Base-by-base conservation (phyloP, 2,329 filamentous ascomycete species). In the Keithomyces neogunnii region DNA sequence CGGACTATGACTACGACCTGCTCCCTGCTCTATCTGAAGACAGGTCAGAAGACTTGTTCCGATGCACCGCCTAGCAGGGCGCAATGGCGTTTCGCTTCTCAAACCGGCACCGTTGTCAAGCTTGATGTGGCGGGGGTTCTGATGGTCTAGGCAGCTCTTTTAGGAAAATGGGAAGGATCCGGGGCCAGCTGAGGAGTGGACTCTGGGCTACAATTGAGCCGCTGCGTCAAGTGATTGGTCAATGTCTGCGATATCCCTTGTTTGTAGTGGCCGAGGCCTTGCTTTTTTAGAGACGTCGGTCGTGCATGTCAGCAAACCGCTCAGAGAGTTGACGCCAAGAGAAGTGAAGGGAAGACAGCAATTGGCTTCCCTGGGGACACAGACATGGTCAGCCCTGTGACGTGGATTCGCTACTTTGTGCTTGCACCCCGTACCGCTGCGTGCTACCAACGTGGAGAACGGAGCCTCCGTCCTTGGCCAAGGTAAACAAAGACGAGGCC, bases 21-120 rank as follows among this genome's bases (percentile, higher is more conserved):
- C 57, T 60, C 62, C 40, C 26, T 28, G 40, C 40, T 44, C n/a
- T 26, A 10, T 30, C 40, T 7, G 26, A 44, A 44, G 30, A 7
- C 8, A 26, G 49, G 58, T 57, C 55, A 61, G 57, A 56, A 62
- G 40, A 44, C 40, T 30, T 10, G 28, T 30, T 30, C 26, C 30
- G 40, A 44, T 7, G 40, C 40, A 13, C 49, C 8, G 28, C 44
- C 29, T 4, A 50, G 44, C 35, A 43, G 30, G 44, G 35, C 36
- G 49, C 30, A 40, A 30, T 38, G 11, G 49, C 29, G 43, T 47
- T 31, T 49, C 19, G 33, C 26, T 19, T 19, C 19, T 19, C 19
- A 19, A 28, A 49, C n/a, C 19, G 39, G 39, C 47, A 29, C 47
- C 47, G 47, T 45, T 44, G 8, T 44, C 19, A 19, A 44, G 39